These are phyloP conservation scores for Colletotrichum scovillei DNA, from an alignment of 2,329 filamentous ascomycete genomes.

Conservation along the genomic window DNA sequence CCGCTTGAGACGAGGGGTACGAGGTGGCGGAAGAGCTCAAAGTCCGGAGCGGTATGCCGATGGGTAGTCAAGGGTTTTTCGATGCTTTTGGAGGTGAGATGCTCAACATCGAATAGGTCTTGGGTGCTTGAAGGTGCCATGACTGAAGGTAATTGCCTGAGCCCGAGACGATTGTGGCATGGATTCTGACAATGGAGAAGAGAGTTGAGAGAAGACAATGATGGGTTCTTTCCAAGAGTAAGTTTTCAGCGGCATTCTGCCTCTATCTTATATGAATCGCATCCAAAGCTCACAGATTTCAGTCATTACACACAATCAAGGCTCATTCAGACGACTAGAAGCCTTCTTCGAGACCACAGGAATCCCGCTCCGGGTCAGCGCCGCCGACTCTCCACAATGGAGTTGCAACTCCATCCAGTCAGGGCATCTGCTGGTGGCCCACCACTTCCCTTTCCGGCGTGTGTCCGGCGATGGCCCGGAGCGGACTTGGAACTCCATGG, in stretches of 20 bases:
- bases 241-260: too few species aligned
- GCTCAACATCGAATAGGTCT: background rate
- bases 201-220: background rate
- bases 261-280: too few species aligned
- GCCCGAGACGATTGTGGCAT: too few species aligned
- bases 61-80: background rate
- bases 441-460: constrained; percentile 4
- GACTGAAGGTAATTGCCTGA: too few species aligned
- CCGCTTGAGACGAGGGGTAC: constrained; percentile 37
- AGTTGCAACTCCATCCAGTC: constrained; percentile 19
- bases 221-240: background rate
- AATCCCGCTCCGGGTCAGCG: background rate
- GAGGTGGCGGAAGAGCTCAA: constrained; percentile 37
- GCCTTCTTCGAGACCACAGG: background rate
- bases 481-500: constrained; percentile 25
- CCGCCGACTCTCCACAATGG: background rate
- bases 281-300: too few species aligned
- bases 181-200: background rate
- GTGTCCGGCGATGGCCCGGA: background rate
- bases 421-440: background rate
- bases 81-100: background rate
- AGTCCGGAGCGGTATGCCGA: constrained; percentile 9
- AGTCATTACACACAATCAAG: too few species aligned
- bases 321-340: too few species aligned
- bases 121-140: constrained; percentile 19